phyloP scores from a whole-genome alignment of 768 basidiomycete species.

The Boletus reticuloceps region DNA sequence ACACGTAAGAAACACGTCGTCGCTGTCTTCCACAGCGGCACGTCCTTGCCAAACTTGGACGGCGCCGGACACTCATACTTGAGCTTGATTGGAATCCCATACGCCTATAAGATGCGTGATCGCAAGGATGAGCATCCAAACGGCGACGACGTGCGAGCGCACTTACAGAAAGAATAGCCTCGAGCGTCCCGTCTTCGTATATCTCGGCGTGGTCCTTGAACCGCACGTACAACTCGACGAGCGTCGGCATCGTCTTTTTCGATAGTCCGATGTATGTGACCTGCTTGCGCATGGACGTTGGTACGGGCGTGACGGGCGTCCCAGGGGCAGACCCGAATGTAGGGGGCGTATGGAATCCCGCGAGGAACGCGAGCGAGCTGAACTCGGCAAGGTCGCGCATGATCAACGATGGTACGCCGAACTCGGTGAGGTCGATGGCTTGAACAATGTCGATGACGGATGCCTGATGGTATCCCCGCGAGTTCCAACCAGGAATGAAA shows the following conservation, averaged over 20 bases:
- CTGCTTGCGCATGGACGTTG: conserved; percentile 46
- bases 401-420: conserved; percentile 67
- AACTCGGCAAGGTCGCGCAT: conserved; percentile 86
- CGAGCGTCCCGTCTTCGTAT: conserved; percentile 80
- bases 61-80: conserved; percentile 94
- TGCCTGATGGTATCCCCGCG: conserved; percentile 41
- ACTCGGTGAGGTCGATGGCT: conserved; percentile 59
- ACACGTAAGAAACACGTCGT: conserved; percentile 72
- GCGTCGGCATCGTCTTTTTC: conserved; percentile 82
- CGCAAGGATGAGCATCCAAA: background rate
- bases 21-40: conserved; percentile 95
- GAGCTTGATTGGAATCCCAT: conserved; percentile 86
- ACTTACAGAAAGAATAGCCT: conserved; percentile 74
- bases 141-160: background rate
- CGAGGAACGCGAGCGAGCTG: conserved; percentile 81
- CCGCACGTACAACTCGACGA: conserved; percentile 72
- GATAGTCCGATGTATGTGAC: conserved; percentile 89
- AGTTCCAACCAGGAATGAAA: background rate
- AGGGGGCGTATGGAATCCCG: conserved; percentile 60
- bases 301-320: conserved; percentile 8
- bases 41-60: conserved; percentile 83
- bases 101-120: conserved; percentile 50
- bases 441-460: conserved; percentile 71
- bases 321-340: background rate
- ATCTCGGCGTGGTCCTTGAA: conserved; percentile 62